Evolutionary conservation across 2,329 filamentous ascomycete species (phyloP), one percentile per base, ranked within the genome.

Genomic region (Pyrenophora seminiperda): DNA sequence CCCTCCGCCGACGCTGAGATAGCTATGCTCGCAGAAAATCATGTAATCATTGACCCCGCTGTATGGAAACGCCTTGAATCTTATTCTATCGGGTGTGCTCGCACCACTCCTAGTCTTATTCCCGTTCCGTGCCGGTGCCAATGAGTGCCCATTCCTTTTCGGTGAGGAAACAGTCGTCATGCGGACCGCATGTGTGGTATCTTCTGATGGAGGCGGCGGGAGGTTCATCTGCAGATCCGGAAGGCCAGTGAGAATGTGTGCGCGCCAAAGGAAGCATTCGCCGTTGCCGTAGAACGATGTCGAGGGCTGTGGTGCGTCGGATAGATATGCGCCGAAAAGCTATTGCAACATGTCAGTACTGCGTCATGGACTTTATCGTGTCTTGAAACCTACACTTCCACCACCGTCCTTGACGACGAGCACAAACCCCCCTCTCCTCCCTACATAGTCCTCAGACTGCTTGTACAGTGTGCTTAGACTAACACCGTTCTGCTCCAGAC

Each of bases 41-140:
- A 93, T 91, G 71, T 96, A 99, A 73, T 97, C 94, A 72, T 99
- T 97, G 32, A 96, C 83, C 4, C 94, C 94, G 48, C 89, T 95
- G 68, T 97, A 97, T 0, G 93, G 92, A 65, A 97, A 99, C 0
- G 93, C 93, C 75, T 96, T 97, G 81, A 99, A 99, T 15, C 94
- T 86, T 61, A 97, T 90, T 19, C 85, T 82, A 54, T 93, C 89
- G 4, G 85, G 83, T 3, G 85, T 84, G 19, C 79, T 81, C 1
- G 81, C 75, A 2, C 80, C 76, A 60, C 74, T 77, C 47, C 70
- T 54, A 17, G n/a, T 48, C 24, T 42, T 32, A 7, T 47, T 47
- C 7, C 43, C 43, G 24, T 42, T 56, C 9, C 45, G 42, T 20
- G 68, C 65, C 2, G 66, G 66, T 20, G 67, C 71, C 17, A 73